Evolutionary conservation across 148 eudicot species (phyloP), one percentile per base, ranked within the genome.

Genomic region (Heliosperma pusillum): DNA sequence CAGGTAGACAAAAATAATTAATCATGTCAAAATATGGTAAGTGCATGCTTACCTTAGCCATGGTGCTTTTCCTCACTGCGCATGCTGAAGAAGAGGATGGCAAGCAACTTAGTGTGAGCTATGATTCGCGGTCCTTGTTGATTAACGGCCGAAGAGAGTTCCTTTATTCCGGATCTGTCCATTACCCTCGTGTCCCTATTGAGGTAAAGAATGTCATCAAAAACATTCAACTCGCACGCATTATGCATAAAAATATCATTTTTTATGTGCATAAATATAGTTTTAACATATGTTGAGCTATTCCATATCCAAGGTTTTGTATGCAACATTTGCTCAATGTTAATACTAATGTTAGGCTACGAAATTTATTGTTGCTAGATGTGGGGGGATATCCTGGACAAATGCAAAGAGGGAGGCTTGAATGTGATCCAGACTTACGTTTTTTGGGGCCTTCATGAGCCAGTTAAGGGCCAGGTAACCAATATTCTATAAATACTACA

Each of bases 111-210:
- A 61, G 55, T 2, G 84, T 87, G 61, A 78, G 83, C 2, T 87
- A 80, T 26, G 89, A 87, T 26, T 17, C 76, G 3, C 78, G 91
- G 26, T 84, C 89, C 3, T 76, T 88, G 73, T 21, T 81, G 47
- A 77, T 88, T 27, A 53, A 83, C 74, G 91, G 91, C 15, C 83
- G 73, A 24, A 80, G 88, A 57, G 66, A 83, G 60, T 56, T 85
- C 22, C 72, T 88, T 6, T 77, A 81, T 67, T 88, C 89, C 13
- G 91, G 91, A 0, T 85, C 89, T 0, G 83, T 88, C 68, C 91
- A 88, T 78, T 88, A 88, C 65, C 83, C 91, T 26, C 86, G 91
- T 62, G 1, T 79, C 1, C 87, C 74, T 57, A 36, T 69, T 21
- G 77, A 74, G 81, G 87, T 85, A 81, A 9, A 58, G 1, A 17